Percentiles rank a stretch among this genome's conserved stretches.
Conservation (phyloP, 495 filamentous ascomycete species). For the Chaetomidium leptoderma region DNA sequence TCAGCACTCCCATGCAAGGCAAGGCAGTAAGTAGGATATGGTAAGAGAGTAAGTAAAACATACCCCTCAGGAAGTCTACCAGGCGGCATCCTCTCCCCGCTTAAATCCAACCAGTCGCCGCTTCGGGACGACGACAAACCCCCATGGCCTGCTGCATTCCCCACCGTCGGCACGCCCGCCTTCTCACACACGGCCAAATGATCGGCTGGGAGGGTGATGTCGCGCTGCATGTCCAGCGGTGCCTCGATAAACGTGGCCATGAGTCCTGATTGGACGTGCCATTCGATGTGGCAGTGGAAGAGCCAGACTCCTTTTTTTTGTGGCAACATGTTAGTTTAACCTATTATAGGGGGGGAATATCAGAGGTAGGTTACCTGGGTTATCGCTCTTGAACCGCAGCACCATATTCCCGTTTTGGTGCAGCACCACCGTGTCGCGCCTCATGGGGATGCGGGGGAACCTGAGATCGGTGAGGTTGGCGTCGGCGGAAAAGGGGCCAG, state of each 20-base stretch:
- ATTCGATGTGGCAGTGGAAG: conserved; percentile 69
- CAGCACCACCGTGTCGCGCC: conserved; percentile 55
- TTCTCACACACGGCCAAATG: conserved; percentile 61
- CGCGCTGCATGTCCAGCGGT: conserved; percentile 53
- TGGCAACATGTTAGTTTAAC: not conserved
- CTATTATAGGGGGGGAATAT: conserved; percentile 45
- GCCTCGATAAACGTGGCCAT: conserved; percentile 65
- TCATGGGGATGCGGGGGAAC: conserved; percentile 42
- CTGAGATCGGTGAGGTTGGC: conserved; percentile 43
- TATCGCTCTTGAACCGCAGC: conserved; percentile 63
- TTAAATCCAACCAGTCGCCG: conserved; percentile 61
- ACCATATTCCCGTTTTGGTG: conserved; percentile 57
- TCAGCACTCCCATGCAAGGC: not conserved
- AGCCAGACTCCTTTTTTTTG: conserved; percentile 57
- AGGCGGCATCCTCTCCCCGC: conserved; percentile 55
- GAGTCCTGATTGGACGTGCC: conserved; percentile 64
- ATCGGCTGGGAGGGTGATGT: conserved; percentile 54
- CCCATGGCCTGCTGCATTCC: conserved; percentile 75
- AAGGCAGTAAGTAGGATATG: not conserved
- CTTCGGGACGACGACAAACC: too few relatives aligned
- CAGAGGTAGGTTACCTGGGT: conserved; percentile 56
- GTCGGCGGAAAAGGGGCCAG: conserved; percentile 41
- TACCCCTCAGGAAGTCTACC: conserved; percentile 58
- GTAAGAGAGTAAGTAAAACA: too few relatives aligned
- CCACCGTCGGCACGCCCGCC: conserved; percentile 44